phyloP scores from a whole-genome alignment of 345 rosid genomes.

The Lepidium didymum region DNA sequence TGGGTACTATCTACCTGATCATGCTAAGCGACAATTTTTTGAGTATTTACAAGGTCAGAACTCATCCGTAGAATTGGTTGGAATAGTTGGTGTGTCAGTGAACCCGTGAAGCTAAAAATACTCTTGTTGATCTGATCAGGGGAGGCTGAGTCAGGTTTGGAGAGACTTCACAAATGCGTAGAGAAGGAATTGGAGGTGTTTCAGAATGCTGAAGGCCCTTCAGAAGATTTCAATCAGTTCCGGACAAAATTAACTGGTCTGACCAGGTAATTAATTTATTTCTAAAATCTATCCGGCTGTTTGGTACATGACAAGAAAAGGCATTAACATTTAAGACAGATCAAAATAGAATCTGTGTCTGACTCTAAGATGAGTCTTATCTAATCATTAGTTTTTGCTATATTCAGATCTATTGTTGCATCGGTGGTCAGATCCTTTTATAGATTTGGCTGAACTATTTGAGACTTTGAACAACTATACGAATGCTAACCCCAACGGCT shows the following conservation, averaged over 20 bases:
- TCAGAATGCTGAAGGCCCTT: conserved; percentile 26
- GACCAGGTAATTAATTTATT: conserved; percentile 48
- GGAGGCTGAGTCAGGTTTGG: conserved; percentile 33
- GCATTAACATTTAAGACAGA: background rate
- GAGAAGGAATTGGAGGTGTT: conserved; percentile 20
- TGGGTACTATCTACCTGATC: conserved; percentile 72
- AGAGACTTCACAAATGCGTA: conserved; percentile 31
- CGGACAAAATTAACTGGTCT: conserved; percentile 65
- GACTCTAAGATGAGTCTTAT: background rate
- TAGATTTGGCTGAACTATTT: background rate
- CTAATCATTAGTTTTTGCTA: background rate
- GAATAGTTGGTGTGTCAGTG: background rate
- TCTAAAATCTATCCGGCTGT: background rate
- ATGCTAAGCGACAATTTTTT: conserved; percentile 55
- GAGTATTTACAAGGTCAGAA: conserved; percentile 80
- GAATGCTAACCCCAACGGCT: conserved; percentile 6
- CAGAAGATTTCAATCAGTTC: conserved; percentile 54
- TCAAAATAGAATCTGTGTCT: background rate
- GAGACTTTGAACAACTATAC: background rate
- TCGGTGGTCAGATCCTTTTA: background rate
- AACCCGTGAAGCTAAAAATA: background rate
- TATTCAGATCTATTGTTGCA: background rate
- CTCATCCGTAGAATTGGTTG: background rate
- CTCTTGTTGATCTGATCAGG: conserved; percentile 25
- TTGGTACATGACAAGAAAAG: background rate